Evolutionary conservation across 208 protist genomes (phyloP), one percentile per base, ranked within the genome.

Genomic region (Spongospora subterranea): DNA sequence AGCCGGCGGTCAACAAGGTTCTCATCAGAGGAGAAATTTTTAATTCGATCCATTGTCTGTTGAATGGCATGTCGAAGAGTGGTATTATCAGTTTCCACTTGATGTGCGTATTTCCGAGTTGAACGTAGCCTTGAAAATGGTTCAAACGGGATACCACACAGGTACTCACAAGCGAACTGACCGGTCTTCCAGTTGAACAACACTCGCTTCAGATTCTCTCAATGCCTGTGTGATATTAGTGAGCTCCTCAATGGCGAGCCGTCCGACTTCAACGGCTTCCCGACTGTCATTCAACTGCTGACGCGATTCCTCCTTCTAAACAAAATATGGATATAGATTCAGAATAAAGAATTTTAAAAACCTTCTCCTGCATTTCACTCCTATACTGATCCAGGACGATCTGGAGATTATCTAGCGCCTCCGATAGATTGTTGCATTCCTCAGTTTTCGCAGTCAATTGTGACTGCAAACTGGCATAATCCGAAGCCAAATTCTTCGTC

Each of bases 11-110:
- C 88, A 29, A 89, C 88, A 13, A 76, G 88, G 32, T 89, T 89
- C 54, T 89, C 88, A 45, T 89, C 54, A 6, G 88, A 89, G 13
- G 88, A 89, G 54, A 89, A 89, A 6, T 6, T 71, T n/a, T 45
- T 89, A 29, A 89, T 76, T 1, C 54, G 46, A n/a, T 89, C 54
- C 38, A 89, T 89, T 1, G 88, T 89, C 88, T 89, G 46, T 45
- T 89, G 88, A 6, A 89, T 76, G n/a, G 50, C 88, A 45, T 89
- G 46, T 35, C 88, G 88, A 20, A 89, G 32, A 32, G 88, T 65
- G 32, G 88, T 29, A n/a, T 89, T 89, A 29, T 89, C 88, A 32
- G 32, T 65, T 45, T 89, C 88, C 1, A 89, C 29, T 29, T 71
- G 88, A 32, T 65, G 54, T 39, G 54, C 54, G 88, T 89, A 89